Evolutionary conservation across 2,329 filamentous ascomycete genomes (phyloP), one percentile per base, ranked within the genome.

Genomic region (Massarina eburnea): DNA sequence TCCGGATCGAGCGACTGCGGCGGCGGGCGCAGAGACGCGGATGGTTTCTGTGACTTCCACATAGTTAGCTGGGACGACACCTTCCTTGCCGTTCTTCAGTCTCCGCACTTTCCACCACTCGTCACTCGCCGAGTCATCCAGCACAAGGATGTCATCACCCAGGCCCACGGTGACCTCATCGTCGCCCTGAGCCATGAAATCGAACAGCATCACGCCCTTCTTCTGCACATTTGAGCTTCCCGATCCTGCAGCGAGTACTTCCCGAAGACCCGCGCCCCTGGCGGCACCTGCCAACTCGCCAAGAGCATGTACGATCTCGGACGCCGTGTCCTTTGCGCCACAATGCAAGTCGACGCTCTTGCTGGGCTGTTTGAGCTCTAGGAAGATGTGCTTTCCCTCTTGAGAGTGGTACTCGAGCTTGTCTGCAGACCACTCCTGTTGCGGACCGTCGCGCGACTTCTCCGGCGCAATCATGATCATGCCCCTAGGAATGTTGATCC

Each of bases 51-150:
- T 91, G 41, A 96, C 77, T 69, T 99, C 92, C 58, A 99, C 86
- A 64, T 97, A 99, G 71, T 90, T 96, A 76, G 91, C 94, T 12
- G 94, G 94, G 8, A 99, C 91, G 20, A 99, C 94, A 30, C 94
- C 94, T 73, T 96, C 90, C 66, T 91, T 94, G 58, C 90, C 90
- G 66, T 91, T 97, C 74, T 91, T 95, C 52, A 96, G 65, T 27
- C 91, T 83, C 48, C 88, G 83, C 27, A 99, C 90, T 76, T 94
- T 91, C 92, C 94, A 97, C 94, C 94, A 99, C 67, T 99, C 94
- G 48, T 96, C 91, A 52, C 91, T 96, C 72, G 91, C 94, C 26
- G 79, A 83, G 63, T 96, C 91, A 65, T 99, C 92, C 45, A 97
- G 70, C 43, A 99, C 77, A 34, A 95, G 76, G 32, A 99, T 92